Conservation (phyloP, 148 eudicot species). For the Rhododendron kiyosumense region DNA sequence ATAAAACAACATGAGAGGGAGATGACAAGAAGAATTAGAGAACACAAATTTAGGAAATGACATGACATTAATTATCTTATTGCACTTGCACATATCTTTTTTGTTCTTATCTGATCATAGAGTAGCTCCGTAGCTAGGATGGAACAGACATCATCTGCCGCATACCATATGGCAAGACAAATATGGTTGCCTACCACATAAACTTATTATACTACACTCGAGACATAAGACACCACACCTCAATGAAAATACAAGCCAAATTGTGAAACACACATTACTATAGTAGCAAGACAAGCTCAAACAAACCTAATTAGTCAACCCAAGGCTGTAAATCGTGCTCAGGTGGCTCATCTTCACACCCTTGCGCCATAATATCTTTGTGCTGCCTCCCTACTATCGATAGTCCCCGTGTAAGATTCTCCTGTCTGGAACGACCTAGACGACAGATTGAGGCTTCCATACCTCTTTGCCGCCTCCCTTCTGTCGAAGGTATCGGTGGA, state of each 20-base stretch:
- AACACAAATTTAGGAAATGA: neutral
- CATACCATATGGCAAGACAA: no score
- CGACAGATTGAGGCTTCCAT: conserved; percentile 9
- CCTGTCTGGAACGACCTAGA: neutral
- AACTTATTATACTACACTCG: neutral
- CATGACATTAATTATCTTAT: neutral
- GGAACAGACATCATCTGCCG: no score
- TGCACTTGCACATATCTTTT: neutral
- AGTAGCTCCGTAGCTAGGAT: neutral
- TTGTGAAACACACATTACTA: neutral
- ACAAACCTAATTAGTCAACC: neutral
- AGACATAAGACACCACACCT: neutral
- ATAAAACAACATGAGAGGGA: neutral
- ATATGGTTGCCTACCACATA: neutral
- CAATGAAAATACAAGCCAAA: neutral
- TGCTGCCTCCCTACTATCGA: conserved; percentile 10
- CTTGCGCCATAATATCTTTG: neutral
- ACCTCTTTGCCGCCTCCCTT: conserved; percentile 13
- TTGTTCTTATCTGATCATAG: neutral
- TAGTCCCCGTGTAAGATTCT: conserved; percentile 5
- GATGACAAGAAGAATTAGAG: neutral
- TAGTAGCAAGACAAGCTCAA: neutral
- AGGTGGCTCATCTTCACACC: neutral
- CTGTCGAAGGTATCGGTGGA: neutral
- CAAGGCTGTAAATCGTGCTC: neutral